phyloP scores from a whole-genome alignment of 495 filamentous ascomycete genomes.

The Penicillium pancosmium region DNA sequence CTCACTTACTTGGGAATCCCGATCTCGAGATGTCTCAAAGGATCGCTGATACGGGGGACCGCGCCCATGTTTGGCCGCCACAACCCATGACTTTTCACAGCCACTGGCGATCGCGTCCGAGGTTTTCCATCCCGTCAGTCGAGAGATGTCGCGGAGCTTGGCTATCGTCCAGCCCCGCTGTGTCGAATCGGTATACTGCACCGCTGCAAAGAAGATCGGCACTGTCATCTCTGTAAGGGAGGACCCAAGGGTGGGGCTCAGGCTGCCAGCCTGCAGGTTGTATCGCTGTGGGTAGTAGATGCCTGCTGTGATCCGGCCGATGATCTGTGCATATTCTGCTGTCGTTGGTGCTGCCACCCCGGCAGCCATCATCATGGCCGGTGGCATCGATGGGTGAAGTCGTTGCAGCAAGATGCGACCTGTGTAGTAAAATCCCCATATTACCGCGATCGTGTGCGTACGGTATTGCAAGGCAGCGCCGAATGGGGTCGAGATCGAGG shows the following conservation, averaged over 20 bases:
- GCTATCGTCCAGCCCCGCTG: constrained; percentile 79
- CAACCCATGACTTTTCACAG: constrained; percentile 82
- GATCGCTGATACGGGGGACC: constrained; percentile 72
- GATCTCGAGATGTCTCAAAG: constrained; percentile 28
- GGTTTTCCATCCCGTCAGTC: constrained; percentile 84
- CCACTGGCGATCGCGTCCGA: constrained; percentile 77
- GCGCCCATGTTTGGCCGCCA: constrained; percentile 66
- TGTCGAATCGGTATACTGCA: constrained; percentile 71
- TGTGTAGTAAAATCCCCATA: constrained; percentile 85
- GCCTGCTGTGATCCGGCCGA: constrained; percentile 82
- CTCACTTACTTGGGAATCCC: constrained; percentile 19
- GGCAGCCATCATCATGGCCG: constrained; percentile 83
- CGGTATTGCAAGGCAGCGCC: constrained; percentile 82
- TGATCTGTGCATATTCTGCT: constrained; percentile 65
- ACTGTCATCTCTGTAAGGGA: constrained; percentile 79
- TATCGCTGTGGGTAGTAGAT: constrained; percentile 67
- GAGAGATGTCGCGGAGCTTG: constrained; percentile 72
- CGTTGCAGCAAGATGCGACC: constrained; percentile 76
- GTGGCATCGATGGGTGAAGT: constrained; percentile 86
- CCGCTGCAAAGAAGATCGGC: constrained; percentile 80
- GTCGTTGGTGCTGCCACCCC: constrained; percentile 72
- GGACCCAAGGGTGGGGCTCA: constrained; percentile 81
- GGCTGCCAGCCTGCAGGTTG: constrained; percentile 52
- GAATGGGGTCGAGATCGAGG: constrained; percentile 71
- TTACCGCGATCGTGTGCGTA: constrained; percentile 79